Evolutionary conservation across 768 basidiomycete genomes (phyloP).

Genomic region (Leccinellum albellum): DNA sequence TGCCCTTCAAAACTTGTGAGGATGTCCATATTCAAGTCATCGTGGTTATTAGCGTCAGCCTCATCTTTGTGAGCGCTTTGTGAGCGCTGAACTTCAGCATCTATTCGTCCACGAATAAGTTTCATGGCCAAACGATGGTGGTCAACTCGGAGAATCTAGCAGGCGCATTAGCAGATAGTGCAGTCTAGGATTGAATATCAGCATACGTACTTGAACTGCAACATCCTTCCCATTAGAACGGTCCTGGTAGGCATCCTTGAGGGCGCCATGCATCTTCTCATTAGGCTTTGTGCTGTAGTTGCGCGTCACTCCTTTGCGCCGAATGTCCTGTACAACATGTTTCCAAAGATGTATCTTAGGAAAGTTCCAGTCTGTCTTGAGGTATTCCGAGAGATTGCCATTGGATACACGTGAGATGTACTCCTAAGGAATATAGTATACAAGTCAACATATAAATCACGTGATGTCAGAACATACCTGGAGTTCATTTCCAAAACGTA

Average conservation of each 20-base stretch:
- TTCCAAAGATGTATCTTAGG: conserved; percentile 34
- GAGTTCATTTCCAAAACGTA: too few species aligned
- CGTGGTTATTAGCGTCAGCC: not conserved
- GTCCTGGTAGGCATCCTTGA: not conserved
- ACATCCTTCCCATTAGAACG: not conserved
- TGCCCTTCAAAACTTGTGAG: not conserved
- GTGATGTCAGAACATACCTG: not conserved
- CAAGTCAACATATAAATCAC: not conserved
- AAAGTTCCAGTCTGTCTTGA: conserved; percentile 34
- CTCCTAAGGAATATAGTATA: not conserved
- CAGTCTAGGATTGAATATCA: too few species aligned
- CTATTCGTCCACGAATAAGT: not conserved
- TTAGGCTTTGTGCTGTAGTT: conserved; percentile 34
- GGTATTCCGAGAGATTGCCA: not conserved
- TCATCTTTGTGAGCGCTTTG: not conserved
- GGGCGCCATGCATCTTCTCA: conserved; percentile 14
- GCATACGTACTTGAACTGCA: not conserved
- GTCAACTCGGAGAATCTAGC: not conserved
- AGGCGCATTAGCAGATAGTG: not conserved
- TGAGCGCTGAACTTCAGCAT: not conserved
- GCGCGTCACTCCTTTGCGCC: conserved; percentile 25
- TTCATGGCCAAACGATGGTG: not conserved
- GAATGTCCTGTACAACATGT: conserved; percentile 34
- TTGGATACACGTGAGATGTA: not conserved
- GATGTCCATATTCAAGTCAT: too few species aligned